A percentile compares a stretch with the other conserved stretches of the same genome.
Conservation (phyloP, 2,329 filamentous ascomycete species). For the Penicillium sp. region DNA sequence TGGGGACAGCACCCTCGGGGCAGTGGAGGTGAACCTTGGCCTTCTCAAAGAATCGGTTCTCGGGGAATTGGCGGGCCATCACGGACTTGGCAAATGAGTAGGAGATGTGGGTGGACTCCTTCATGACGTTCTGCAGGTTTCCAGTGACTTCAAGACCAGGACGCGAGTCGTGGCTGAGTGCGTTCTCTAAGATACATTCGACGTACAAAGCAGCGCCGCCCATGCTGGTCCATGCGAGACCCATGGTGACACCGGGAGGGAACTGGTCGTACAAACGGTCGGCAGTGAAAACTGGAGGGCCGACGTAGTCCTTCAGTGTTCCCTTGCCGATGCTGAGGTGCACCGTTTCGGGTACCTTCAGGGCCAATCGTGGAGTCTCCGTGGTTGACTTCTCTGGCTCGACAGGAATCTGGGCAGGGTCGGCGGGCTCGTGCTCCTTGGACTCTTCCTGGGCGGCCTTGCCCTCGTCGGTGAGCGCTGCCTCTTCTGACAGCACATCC, state of each 20-base stretch:
- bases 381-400: constrained; percentile 41
- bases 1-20: constrained; percentile 91
- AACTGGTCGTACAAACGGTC: constrained; percentile 93
- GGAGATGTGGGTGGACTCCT: constrained; percentile 91
- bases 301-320: constrained; percentile 94
- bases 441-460: constrained; percentile 71
- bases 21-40: constrained; percentile 95
- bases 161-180: constrained; percentile 70
- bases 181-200: constrained; percentile 89
- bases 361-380: constrained; percentile 69
- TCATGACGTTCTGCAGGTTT: constrained; percentile 96
- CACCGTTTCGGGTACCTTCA: constrained; percentile 83
- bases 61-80: constrained; percentile 79
- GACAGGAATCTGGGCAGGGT: constrained; percentile 62
- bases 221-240: constrained; percentile 96
- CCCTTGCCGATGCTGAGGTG: constrained; percentile 84
- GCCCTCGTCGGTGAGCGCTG: constrained; percentile 81
- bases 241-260: constrained; percentile 94
- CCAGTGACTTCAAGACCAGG: constrained; percentile 88
- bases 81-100: constrained; percentile 94
- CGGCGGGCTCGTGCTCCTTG: constrained; percentile 59
- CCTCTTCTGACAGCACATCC: constrained; percentile 74
- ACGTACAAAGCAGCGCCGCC: constrained; percentile 96
- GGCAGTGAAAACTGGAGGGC: constrained; percentile 91
- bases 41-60: constrained; percentile 95